Evolutionary conservation across 352 stramenopile species (phyloP).

Genomic region (Globisporangium cystogenes): DNA sequence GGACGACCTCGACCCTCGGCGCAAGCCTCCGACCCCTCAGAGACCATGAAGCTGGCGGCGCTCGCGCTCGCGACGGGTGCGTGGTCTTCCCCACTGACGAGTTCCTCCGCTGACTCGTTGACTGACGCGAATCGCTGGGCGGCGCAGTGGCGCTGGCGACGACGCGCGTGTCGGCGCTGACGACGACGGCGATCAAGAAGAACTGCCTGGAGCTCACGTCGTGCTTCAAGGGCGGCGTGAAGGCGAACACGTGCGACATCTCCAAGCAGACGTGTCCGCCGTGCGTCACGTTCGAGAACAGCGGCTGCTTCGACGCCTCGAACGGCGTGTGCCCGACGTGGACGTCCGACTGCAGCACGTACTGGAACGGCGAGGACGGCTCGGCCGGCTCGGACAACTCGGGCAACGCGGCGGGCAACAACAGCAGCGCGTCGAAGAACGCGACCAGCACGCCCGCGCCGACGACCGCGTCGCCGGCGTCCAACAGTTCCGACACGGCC

Average conservation of each 20-base stretch:
- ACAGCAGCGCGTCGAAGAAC: conserved; percentile 3
- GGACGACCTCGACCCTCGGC: neutral
- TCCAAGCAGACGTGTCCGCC: conserved; percentile 20
- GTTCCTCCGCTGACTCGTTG: neutral
- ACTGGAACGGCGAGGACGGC: conserved; percentile 3
- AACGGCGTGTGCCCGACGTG: conserved; percentile 20
- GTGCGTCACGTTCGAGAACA: conserved; percentile 27
- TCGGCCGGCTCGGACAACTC: conserved; percentile 1
- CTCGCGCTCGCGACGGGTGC: conserved; percentile 11
- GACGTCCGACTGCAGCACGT: conserved; percentile 23
- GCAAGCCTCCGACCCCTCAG: too few relatives aligned
- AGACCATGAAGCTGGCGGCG: conserved; percentile 11
- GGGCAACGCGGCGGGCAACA: neutral
- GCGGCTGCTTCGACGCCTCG: conserved; percentile 19
- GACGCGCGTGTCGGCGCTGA: conserved; percentile 3
- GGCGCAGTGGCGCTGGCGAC: neutral
- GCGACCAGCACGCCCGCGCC: conserved; percentile 3
- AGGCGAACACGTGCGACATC: conserved; percentile 17
- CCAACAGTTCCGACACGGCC: neutral
- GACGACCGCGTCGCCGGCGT: conserved; percentile 8
- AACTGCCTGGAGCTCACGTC: conserved; percentile 16
- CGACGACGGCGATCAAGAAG: conserved; percentile 5
- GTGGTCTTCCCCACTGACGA: conserved; percentile 3
- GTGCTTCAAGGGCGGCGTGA: conserved; percentile 23
- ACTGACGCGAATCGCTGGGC: neutral